Evolutionary conservation across 2,329 filamentous ascomycete genomes (phyloP), one percentile per base, ranked within the genome.

Genomic region (Aureobasidium subglaciale): DNA sequence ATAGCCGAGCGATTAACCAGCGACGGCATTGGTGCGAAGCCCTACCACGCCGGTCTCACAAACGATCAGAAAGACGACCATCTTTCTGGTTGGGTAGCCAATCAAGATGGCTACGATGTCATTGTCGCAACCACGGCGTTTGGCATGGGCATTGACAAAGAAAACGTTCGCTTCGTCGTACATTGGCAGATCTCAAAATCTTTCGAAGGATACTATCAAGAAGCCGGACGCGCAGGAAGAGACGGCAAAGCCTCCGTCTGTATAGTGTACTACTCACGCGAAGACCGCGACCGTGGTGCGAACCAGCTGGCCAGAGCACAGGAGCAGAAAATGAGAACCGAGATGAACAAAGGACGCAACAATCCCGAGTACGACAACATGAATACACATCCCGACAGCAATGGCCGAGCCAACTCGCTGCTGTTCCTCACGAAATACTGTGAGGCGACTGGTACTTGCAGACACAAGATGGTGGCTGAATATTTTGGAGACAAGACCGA

Each of bases 101-200:
- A 89, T 67, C 80, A 82, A 54, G 77, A 80, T 24, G 87, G 87
- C 1, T 54, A 54, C 38, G 50, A 54, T 35, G 84, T 97, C 46
- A 92, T 97, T 59, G 90, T 96, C 25, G 92, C 92, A 1, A 97
- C 92, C 0, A 97, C 90, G 11, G 92, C 92, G 0, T 97, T 97
- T 65, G 92, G 92, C 2, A 97, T 97, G 92, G 92, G 92, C 24
- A 96, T 97, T 61, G 91, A 97, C 70, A 96, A 96, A 70, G 84
- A 93, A 52, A 87, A 95, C 63, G 92, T 97, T 10, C 87, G 92
- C 2, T 96, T 96, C 64, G 91, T 97, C 1, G 84, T 93, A 1
- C 92, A 97, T 71, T 97, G 92, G 90, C 87, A 90, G 58, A 79
- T 96, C 9, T 89, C 92, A 9, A 95, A 95, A 67, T 93, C 87